Conservation (phyloP, 176 grass and related monocot species). For the Triticum urartu region DNA sequence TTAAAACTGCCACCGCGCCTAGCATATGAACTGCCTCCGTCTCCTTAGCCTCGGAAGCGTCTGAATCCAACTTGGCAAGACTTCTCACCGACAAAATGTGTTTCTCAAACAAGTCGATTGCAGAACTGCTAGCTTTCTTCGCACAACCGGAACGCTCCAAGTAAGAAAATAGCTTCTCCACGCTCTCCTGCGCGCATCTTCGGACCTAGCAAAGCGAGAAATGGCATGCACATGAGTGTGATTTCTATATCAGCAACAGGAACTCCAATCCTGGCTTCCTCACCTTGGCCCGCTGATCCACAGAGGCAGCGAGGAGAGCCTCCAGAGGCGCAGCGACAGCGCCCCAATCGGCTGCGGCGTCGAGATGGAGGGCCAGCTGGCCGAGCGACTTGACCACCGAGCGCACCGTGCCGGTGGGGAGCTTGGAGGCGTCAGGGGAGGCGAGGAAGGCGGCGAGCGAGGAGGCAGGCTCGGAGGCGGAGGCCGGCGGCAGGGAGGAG, state of each 20-base stretch:
- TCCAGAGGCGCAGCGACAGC: constrained; percentile 50
- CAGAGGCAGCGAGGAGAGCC: constrained; percentile 52
- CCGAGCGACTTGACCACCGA: constrained; percentile 84
- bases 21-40: constrained; percentile 56
- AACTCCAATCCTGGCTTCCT: neutral
- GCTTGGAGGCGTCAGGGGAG: constrained; percentile 22
- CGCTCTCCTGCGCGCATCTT: constrained; percentile 72
- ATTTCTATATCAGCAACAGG: neutral
- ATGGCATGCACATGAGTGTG: constrained; percentile 1
- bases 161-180: constrained; percentile 59
- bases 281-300: constrained; percentile 85
- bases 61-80: constrained; percentile 34
- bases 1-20: constrained; percentile 52
- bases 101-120: constrained; percentile 64
- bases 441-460: constrained; percentile 56
- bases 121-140: constrained; percentile 61
- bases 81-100: constrained; percentile 47
- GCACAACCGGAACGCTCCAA: constrained; percentile 44
- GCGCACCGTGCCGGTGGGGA: constrained; percentile 77
- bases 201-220: constrained; percentile 54
- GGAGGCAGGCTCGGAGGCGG: constrained; percentile 47
- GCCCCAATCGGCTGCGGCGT: constrained; percentile 52
- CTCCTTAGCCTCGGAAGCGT: constrained; percentile 42
- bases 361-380: constrained; percentile 56
- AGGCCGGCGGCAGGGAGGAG: constrained; percentile 38